These are phyloP conservation scores for Inga leiocalycina DNA, from an alignment of 306 rosid genomes.

Conservation along the genomic window DNA sequence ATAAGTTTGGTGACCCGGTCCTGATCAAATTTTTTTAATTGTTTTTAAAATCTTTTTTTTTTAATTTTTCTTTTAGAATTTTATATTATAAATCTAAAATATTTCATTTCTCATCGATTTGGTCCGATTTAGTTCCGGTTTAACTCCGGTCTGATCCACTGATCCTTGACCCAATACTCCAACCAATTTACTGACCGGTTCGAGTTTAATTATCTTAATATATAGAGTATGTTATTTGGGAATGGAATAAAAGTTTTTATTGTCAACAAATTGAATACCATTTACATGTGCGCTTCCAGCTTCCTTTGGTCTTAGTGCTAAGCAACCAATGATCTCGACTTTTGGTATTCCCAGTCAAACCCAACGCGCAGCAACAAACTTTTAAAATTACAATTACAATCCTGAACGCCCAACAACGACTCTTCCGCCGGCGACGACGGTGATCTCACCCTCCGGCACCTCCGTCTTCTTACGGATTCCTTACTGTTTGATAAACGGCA, in stretches of 20 bases:
- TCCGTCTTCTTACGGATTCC: background rate
- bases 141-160: too few species aligned
- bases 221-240: background rate
- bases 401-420: background rate
- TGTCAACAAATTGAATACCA: background rate
- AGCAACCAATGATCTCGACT: background rate
- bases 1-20: too few species aligned
- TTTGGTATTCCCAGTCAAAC: background rate
- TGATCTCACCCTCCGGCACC: slow-evolving; percentile 28
- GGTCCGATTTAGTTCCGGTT: too few species aligned
- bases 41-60: too few species aligned
- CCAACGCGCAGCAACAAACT: background rate
- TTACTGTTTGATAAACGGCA: background rate
- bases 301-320: background rate
- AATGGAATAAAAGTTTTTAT: background rate
- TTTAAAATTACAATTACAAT: background rate
- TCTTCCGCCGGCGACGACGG: slow-evolving; percentile 37
- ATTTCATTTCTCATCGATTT: too few species aligned
- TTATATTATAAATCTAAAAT: too few species aligned
- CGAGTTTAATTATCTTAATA: too few species aligned
- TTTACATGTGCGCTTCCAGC: background rate
- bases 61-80: too few species aligned
- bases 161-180: too few species aligned
- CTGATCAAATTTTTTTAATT: too few species aligned
- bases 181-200: too few species aligned